Conservation (phyloP, 2,329 filamentous ascomycete genomes). For the Sphaerulina populicola region DNA sequence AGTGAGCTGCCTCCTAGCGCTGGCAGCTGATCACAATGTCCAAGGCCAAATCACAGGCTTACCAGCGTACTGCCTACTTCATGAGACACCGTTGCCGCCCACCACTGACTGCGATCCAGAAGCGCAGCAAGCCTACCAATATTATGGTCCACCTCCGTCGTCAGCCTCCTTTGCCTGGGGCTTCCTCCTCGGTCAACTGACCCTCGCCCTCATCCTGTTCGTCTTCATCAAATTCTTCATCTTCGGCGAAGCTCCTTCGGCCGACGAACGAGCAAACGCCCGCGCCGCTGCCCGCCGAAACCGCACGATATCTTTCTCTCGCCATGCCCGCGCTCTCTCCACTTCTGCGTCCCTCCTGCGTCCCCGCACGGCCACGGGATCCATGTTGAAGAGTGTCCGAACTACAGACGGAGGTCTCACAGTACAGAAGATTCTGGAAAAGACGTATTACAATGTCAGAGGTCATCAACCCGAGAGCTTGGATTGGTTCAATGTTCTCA, state of each 20-base stretch:
- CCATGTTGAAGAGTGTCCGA: slow-evolving; percentile 25
- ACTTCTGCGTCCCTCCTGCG: slow-evolving; percentile 21
- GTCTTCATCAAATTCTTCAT: slow-evolving; percentile 99
- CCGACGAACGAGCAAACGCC: slow-evolving; percentile 68
- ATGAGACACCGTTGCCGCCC: background rate
- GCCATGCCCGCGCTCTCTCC: slow-evolving; percentile 32
- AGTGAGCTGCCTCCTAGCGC: background rate
- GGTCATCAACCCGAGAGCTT: slow-evolving; percentile 93
- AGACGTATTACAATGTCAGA: slow-evolving; percentile 95
- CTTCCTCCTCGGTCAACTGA: slow-evolving; percentile 85
- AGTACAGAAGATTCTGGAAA: slow-evolving; percentile 86
- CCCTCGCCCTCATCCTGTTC: slow-evolving; percentile 80
- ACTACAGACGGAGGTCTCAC: slow-evolving; percentile 48
- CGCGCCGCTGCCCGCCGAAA: slow-evolving; percentile 67
- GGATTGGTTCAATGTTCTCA: slow-evolving; percentile 97
- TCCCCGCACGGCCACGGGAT: slow-evolving; percentile 26
- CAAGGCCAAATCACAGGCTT: slow-evolving; percentile 31
- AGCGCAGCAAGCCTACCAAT: slow-evolving; percentile 17
- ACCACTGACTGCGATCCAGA: slow-evolving; percentile 10
- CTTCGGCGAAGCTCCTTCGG: slow-evolving; percentile 83
- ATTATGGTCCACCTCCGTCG: slow-evolving; percentile 18
- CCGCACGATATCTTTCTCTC: slow-evolving; percentile 61
- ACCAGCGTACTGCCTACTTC: slow-evolving; percentile 20
- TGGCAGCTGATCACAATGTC: slow-evolving; percentile 25
- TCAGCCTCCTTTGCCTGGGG: slow-evolving; percentile 75